Base-by-base conservation (phyloP, 164 flowering plant species). In the Liriodendron chinense region DNA sequence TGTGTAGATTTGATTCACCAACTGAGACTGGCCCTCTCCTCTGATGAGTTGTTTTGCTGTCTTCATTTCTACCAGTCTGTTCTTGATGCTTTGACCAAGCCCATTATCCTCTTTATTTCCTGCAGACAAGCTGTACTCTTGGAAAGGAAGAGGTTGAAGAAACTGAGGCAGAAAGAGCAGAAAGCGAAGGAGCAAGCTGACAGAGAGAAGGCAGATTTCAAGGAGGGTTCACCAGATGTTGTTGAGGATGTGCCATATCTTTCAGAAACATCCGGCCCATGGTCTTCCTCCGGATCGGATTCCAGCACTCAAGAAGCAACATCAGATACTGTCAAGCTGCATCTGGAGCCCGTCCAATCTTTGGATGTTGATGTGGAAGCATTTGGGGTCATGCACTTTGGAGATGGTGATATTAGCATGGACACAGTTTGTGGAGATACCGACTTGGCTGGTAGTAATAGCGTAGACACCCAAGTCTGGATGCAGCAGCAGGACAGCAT, bases 81-180 rank as follows among this genome's bases (percentile, higher is more conserved):
- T 34, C 43, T 34, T 72, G 50, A 10, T 20, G 28, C 50, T 47
- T 21, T 61, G 18, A 72, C 49, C 21, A 7, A 12, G 62, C 20
- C 6, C 3, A 28, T 24, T 74, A 26, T 13, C 49, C 43, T 34
- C 43, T 34, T 68, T 57, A 28, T 65, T 65, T 62, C 18, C 3
- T 65, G 1, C 66, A 94, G 98, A 82, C 91, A 86, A 89, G 91
- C 91, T 68, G 91, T 86, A 56, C 81, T 90, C 34, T 71, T 88
- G 82, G 98, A 94, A 76, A 86, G 80, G 84, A 94, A 80, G 78
- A 86, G 87, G 77, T 83, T 81, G 86, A 94, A 88, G 84, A 94
- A 89, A 86, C 90, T 91, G 47, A 82, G 91, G 82, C 97, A 89
- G 81, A 89, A 87, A 78, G 92, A 87, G 78, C 92, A 86, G 73